Evolutionary conservation across 2,329 filamentous ascomycete genomes (phyloP).

Genomic region (Cytospora mali): DNA sequence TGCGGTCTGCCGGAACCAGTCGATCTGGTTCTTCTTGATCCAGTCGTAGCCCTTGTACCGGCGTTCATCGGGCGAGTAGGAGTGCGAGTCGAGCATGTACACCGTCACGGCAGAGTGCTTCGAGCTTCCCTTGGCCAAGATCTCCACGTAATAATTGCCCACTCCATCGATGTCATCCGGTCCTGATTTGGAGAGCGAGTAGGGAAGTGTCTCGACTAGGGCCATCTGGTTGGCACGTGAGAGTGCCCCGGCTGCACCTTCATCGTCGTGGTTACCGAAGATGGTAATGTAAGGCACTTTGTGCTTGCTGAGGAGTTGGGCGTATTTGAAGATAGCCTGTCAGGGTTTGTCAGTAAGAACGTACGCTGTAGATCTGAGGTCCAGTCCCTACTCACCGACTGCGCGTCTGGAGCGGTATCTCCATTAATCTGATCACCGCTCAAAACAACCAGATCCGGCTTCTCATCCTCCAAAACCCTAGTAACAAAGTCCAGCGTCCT

Average conservation of each 20-base stretch:
- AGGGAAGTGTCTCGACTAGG: slow-evolving; percentile 83
- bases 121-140: slow-evolving; percentile 76
- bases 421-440: slow-evolving; percentile 96
- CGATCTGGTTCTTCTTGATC: slow-evolving; percentile 91
- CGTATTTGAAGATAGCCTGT: slow-evolving; percentile 89
- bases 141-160: slow-evolving; percentile 92
- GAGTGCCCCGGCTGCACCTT: slow-evolving; percentile 59
- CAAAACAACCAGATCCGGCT: slow-evolving; percentile 87
- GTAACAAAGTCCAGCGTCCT: slow-evolving; percentile 88
- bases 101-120: slow-evolving; percentile 89
- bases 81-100: slow-evolving; percentile 93
- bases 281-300: slow-evolving; percentile 91
- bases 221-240: slow-evolving; percentile 79
- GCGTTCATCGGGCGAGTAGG: slow-evolving; percentile 86
- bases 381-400: slow-evolving; percentile 61
- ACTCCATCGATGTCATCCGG: slow-evolving; percentile 85
- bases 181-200: slow-evolving; percentile 82
- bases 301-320: slow-evolving; percentile 78
- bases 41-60: slow-evolving; percentile 95
- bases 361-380: not conserved
- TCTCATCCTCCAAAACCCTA: slow-evolving; percentile 85
- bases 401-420: slow-evolving; percentile 86
- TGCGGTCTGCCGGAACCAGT: slow-evolving; percentile 87
- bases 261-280: slow-evolving; percentile 97
- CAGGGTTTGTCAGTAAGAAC: slow-evolving; percentile 14